Base-by-base conservation (phyloP, 805 yeast genomes). In the Clavispora asparagi region DNA sequence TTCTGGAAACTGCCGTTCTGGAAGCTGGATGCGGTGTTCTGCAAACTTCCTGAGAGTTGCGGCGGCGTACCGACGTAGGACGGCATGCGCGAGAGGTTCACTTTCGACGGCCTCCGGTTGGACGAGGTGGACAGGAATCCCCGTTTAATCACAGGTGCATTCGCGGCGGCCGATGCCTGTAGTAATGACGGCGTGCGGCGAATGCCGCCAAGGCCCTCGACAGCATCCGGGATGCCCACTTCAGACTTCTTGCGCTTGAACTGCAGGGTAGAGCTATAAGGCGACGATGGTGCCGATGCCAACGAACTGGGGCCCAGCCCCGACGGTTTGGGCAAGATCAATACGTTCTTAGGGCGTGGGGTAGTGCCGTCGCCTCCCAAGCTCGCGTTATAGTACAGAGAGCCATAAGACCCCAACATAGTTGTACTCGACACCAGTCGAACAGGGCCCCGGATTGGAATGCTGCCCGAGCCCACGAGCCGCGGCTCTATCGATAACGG, bases 211-310 rank as follows among this genome's bases (percentile, higher is more conserved):
- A 52, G 52, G 1, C 63, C 56, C 8, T 59, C 61, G 5, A 51
- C 44, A 39, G 50, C 28, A 8, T 51, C 63, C 6, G 54, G 43
- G n/a, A 63, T 55, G 45, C 58, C 65, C 17, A 64, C 49, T 38
- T 70, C 75, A 1, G 72, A 62, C 57, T 70, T 71, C 47, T 70
- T 71, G n/a, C 77, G 49, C 55, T 71, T 71, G 52, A 70, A 71
- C 43, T 60, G 70, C 54, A 65, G 69, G 41, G 53, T 45, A 6
- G 53, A 49, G 32, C 47, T 45, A 33, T 49, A 54, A 6, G 58
- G 58, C 12, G 55, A 51, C 3, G 53, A 49, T 0, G 58, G 56
- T 3, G 42, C 47, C 17, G 58, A 54, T 25, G 31, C 31, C 41
- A 33, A 33, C 39, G 50, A 11, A 28, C 13, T 14, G 14, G 50